A percentile compares a stretch with the other conserved stretches of the same genome.
phyloP scores from a whole-genome alignment of 768 basidiomycete genomes.

The Podaxis carcinomalis region DNA sequence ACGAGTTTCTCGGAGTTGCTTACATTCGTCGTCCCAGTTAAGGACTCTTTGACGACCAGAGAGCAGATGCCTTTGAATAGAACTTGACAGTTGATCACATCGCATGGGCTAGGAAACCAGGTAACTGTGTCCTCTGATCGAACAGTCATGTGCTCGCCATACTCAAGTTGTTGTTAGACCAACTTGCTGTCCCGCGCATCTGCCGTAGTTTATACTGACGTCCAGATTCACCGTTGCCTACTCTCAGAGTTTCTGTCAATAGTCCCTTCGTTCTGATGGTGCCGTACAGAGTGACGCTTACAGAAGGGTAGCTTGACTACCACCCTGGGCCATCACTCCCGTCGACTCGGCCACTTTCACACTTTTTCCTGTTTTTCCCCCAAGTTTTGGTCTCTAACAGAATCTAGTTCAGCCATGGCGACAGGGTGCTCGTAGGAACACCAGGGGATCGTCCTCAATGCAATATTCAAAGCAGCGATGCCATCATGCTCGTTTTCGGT shows the following conservation, averaged over 20 bases:
- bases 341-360: neutral
- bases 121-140: constrained; percentile 5
- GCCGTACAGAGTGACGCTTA: constrained; percentile 1
- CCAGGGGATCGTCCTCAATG: neutral
- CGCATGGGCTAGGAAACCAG: constrained; percentile 16
- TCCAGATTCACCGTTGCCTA: neutral
- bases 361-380: neutral
- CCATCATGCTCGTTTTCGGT: constrained; percentile 9
- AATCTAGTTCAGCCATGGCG: neutral
- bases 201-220: neutral
- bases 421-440: neutral
- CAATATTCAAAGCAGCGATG: neutral
- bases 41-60: constrained; percentile 10
- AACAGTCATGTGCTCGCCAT: neutral
- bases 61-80: constrained; percentile 6
- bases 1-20: neutral
- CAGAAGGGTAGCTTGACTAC: neutral
- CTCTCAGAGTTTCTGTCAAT: constrained; percentile 3
- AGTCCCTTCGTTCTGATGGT: constrained; percentile 5
- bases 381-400: neutral
- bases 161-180: neutral
- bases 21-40: neutral
- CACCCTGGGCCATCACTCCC: neutral
- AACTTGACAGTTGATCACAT: constrained; percentile 15
- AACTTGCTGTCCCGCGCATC: neutral